phyloP scores from a whole-genome alignment of 164 flowering plant genomes.

The Macadamia integrifolia region DNA sequence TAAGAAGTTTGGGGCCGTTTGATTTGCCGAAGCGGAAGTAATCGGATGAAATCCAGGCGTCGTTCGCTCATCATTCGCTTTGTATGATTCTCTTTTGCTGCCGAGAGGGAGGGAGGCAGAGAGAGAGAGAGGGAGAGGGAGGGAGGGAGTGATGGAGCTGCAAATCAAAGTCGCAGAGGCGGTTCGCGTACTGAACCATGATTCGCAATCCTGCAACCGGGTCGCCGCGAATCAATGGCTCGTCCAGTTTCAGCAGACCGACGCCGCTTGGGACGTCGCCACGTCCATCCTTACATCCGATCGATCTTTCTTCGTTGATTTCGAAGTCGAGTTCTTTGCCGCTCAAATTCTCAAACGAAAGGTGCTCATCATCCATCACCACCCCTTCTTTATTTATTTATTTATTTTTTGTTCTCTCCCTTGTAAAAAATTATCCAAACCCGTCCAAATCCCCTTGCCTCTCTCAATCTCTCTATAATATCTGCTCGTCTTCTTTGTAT shows the following conservation, averaged over 20 bases:
- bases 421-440: too few relatives aligned
- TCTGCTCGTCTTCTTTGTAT: neutral
- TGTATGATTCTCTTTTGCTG: neutral
- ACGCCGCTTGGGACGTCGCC: slow-evolving; percentile 88
- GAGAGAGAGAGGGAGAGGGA: neutral
- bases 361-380: slow-evolving; percentile 29
- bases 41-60: slow-evolving; percentile 12
- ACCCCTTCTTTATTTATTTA: neutral
- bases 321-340: slow-evolving; percentile 86
- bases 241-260: slow-evolving; percentile 88
- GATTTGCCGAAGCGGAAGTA: slow-evolving; percentile 3
- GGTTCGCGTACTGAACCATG: slow-evolving; percentile 84
- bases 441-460: too few relatives aligned
- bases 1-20: slow-evolving; percentile 9
- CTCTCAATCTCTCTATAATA: neutral
- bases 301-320: slow-evolving; percentile 29
- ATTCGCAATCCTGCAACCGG: slow-evolving; percentile 72
- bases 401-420: neutral
- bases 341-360: slow-evolving; percentile 94
- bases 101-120: too few relatives aligned
- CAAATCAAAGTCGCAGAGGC: slow-evolving; percentile 79
- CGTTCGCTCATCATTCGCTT: slow-evolving; percentile 4
- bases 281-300: slow-evolving; percentile 72
- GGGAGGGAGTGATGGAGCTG: slow-evolving; percentile 37
- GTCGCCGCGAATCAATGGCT: slow-evolving; percentile 98